Percentiles rank a stretch among this genome's conserved stretches.
Conservation (phyloP, 1,284 basidiomycete species). For the Cutaneotrichosporon sp. region DNA sequence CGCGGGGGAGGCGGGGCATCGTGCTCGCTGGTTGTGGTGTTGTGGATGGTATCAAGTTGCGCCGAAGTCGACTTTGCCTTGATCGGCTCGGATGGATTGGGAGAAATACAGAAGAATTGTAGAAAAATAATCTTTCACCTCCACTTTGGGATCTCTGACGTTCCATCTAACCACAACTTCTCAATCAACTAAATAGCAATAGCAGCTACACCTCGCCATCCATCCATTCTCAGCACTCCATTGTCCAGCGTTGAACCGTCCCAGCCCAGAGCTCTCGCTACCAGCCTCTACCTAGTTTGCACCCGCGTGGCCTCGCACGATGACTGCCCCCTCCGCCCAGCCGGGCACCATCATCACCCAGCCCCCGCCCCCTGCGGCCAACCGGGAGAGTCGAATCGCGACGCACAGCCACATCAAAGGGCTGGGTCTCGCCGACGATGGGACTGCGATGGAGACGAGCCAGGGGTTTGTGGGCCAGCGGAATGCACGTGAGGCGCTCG, state of each 20-base stretch:
- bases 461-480: constrained; percentile 90
- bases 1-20: constrained; percentile 17
- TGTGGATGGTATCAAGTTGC: not conserved
- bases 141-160: too few species aligned
- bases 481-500: constrained; percentile 73
- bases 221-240: not conserved
- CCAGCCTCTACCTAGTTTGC: not conserved
- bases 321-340: constrained; percentile 16
- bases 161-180: too few species aligned
- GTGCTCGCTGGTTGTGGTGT: not conserved
- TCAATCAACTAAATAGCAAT: too few species aligned
- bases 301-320: not conserved
- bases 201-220: not conserved
- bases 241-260: too few species aligned
- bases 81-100: constrained; percentile 1
- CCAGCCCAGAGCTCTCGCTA: too few species aligned
- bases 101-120: constrained; percentile 18
- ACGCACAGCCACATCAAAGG: constrained; percentile 62
- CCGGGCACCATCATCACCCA: constrained; percentile 39
- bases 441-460: constrained; percentile 64
- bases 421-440: constrained; percentile 82
- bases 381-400: constrained; percentile 46
- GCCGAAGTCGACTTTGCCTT: not conserved
- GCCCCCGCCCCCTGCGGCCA: constrained; percentile 43
- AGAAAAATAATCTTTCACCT: constrained; percentile 7